phyloP scores from a whole-genome alignment of 768 basidiomycete genomes.

The Suillus ampliporus region DNA sequence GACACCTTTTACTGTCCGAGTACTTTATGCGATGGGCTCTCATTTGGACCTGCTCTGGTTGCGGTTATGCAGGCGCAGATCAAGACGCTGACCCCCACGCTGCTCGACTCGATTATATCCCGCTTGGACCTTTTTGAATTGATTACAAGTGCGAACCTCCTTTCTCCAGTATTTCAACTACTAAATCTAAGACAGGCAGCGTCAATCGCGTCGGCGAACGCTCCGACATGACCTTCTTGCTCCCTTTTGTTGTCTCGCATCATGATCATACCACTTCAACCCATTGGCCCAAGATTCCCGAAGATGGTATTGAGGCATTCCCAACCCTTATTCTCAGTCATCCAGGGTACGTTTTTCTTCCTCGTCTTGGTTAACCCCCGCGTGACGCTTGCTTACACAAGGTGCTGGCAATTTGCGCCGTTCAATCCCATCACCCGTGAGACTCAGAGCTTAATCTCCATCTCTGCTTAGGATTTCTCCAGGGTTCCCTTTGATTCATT shows the following conservation, averaged over 20 bases:
- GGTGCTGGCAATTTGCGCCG: slow-evolving; percentile 19
- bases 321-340: slow-evolving; percentile 9
- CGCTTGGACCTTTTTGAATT: slow-evolving; percentile 13
- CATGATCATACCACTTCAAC: slow-evolving; percentile 13
- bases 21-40: neutral
- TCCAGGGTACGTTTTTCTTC: neutral
- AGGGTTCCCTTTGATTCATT: neutral
- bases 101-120: slow-evolving; percentile 9
- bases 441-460: neutral
- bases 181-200: slow-evolving; percentile 4
- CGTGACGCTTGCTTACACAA: neutral
- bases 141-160: slow-evolving; percentile 3
- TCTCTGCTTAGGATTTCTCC: neutral
- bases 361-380: neutral
- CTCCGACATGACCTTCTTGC: slow-evolving; percentile 13
- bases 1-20: slow-evolving; percentile 3
- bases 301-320: slow-evolving; percentile 4
- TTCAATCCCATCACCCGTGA: slow-evolving; percentile 13
- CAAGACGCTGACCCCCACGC: neutral
- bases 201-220: neutral
- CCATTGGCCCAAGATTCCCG: slow-evolving; percentile 14
- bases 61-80: slow-evolving; percentile 9
- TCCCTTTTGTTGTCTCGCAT: slow-evolving; percentile 17
- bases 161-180: neutral
- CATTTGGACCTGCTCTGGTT: slow-evolving; percentile 2